Conservation (phyloP, 1,139 yeast species). For the Suhomyces choctaworum region DNA sequence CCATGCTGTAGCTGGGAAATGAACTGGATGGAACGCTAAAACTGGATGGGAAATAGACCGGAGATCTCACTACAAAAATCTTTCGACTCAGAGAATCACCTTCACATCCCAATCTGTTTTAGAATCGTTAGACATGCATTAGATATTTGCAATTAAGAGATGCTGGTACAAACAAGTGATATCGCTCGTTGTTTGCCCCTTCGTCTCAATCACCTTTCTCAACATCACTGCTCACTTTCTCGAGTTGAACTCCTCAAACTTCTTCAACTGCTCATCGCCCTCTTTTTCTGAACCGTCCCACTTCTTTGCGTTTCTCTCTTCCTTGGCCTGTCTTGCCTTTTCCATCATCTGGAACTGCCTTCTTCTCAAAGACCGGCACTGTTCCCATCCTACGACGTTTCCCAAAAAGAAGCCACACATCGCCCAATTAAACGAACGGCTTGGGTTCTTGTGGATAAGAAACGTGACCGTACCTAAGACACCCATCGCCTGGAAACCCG, state of each 20-base stretch:
- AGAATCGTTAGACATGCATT: too few relatives aligned
- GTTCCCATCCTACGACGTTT: constrained; percentile 88
- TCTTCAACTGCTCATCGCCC: constrained; percentile 26
- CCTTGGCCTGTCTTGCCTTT: constrained; percentile 55
- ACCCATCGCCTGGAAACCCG: constrained; percentile 84
- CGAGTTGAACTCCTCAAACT: constrained; percentile 28
- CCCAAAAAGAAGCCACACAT: constrained; percentile 80
- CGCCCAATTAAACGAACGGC: constrained; percentile 76
- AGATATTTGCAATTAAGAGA: too few relatives aligned
- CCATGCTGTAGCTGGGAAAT: too few relatives aligned
- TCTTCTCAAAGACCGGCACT: constrained; percentile 73
- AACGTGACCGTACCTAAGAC: constrained; percentile 75
- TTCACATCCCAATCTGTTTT: too few relatives aligned
- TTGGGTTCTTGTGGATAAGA: constrained; percentile 62
- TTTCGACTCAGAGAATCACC: too few relatives aligned
- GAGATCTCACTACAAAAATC: too few relatives aligned
- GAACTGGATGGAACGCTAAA: too few relatives aligned
- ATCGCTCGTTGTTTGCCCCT: too few relatives aligned
- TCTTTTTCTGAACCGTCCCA: constrained; percentile 24
- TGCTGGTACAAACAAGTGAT: too few relatives aligned
- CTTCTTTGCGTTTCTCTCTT: constrained; percentile 33
- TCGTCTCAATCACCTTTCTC: not conserved
- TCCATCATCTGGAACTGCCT: constrained; percentile 62
- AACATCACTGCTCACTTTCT: constrained; percentile 6
- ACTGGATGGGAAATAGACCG: too few relatives aligned